Base-by-base conservation (phyloP, 768 basidiomycete species). In the Chiua virens region DNA sequence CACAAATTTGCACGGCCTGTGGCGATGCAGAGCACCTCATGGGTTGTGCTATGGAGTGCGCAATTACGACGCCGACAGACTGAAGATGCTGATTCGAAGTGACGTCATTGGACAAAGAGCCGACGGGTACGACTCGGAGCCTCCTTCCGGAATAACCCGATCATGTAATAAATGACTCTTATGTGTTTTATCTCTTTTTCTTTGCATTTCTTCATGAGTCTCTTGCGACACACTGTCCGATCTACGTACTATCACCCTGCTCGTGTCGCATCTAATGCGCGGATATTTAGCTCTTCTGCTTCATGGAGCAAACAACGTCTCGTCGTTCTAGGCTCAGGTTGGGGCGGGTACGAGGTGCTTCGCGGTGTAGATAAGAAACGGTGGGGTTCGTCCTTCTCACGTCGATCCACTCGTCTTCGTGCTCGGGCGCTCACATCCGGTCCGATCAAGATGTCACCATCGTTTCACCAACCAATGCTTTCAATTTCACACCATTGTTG, bases 281-380 rank as follows among this genome's bases (percentile, higher is more conserved):
- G 77, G 22, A 54, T 55, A 47, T 78, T 80, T 50, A 71, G 68
- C 47, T 73, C 72, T 17, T 75, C 77, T 5, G 42, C 61, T 8
- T 50, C 67, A 1, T 51, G 59, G 34, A 53, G 51, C 20, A 72
- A 75, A 49, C 73, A 73, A 43, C 68, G 72, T 30, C 77, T 89
- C 32, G 79, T 88, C 18, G 83, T 89, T 53, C 71, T 89, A 8
- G 87, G 87, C 9, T 87, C 86, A 10, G 87, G 87, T 21, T 89
- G 87, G 87, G 87, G 85, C 50, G 87, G 87, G 0, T 89, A 89
- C 57, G 83, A 83, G 52, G 71, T 89, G 14, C 73, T 89, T 21
- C 72, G 82, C 34, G 76, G 78, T 3, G 70, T 89, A 2, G 84
- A 89, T 67, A 88, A 85, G 68, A 83, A 82, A 54, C 78, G 79